Evolutionary conservation across 805 yeast genomes (phyloP).

Genomic region (Wickerhamiella kazuoi): DNA sequence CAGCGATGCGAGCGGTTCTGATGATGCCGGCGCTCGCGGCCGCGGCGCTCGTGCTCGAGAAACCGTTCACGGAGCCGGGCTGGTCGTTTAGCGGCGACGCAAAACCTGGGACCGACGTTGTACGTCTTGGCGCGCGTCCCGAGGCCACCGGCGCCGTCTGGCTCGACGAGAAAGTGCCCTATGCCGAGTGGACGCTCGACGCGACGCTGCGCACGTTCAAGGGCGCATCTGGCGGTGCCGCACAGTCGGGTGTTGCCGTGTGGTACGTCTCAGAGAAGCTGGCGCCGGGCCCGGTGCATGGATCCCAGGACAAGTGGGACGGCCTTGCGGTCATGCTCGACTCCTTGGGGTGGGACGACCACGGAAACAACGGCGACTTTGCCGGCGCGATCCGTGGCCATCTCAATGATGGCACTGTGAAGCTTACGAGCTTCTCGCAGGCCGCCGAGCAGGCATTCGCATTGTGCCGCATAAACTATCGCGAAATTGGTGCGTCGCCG

Average conservation of each 20-base stretch:
- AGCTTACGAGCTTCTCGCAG: slow-evolving; percentile 12
- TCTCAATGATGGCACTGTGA: slow-evolving; percentile 22
- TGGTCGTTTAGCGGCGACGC: slow-evolving; percentile 10
- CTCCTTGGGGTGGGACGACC: slow-evolving; percentile 15
- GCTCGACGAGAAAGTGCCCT: slow-evolving; percentile 16
- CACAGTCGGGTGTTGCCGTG: slow-evolving; percentile 22
- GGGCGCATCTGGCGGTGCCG: slow-evolving; percentile 16
- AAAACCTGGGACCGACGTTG: slow-evolving; percentile 4
- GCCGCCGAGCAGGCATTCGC: slow-evolving; percentile 21
- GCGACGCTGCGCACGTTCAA: slow-evolving; percentile 15
- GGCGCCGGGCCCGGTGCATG: slow-evolving; percentile 22
- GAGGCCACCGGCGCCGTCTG: slow-evolving; percentile 20
- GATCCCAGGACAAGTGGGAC: slow-evolving; percentile 24
- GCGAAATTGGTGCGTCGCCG: slow-evolving; percentile 18
- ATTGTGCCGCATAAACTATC: slow-evolving; percentile 21
- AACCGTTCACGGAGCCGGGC: slow-evolving; percentile 7
- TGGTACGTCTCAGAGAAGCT: slow-evolving; percentile 20
- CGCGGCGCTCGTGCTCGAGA: slow-evolving; percentile 2
- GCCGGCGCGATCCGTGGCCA: slow-evolving; percentile 23
- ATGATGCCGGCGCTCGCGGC: neutral
- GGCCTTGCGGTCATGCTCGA: slow-evolving; percentile 26
- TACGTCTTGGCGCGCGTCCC: slow-evolving; percentile 9
- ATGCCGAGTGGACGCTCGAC: slow-evolving; percentile 22
- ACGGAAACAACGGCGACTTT: slow-evolving; percentile 5
- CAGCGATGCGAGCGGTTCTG: neutral